A percentile compares a stretch with the other conserved stretches of the same genome.
Conservation (phyloP, 78 protist species). For the Protostelium mycophagum region DNA sequence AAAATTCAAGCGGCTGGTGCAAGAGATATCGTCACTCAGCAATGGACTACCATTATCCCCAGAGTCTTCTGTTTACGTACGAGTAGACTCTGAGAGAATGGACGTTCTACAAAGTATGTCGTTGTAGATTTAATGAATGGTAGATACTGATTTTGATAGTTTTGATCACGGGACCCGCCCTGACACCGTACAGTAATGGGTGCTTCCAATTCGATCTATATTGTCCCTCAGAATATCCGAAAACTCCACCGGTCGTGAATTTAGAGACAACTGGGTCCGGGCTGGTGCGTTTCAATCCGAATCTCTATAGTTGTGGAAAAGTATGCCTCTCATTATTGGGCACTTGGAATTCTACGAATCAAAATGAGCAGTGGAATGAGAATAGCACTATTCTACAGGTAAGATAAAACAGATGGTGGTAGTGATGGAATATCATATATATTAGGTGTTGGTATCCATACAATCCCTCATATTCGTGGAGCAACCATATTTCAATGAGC, state of each 20-base stretch:
- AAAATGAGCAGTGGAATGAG: not conserved
- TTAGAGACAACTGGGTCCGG: constrained; percentile 48
- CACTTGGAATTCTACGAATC: constrained; percentile 14
- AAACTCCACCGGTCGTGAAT: constrained; percentile 24
- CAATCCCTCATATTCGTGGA: constrained; percentile 47
- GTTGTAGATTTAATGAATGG: not conserved
- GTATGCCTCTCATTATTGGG: constrained; percentile 26
- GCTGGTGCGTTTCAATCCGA: constrained; percentile 61
- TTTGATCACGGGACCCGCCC: constrained; percentile 4
- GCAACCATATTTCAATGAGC: constrained; percentile 61
- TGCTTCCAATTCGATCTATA: constrained; percentile 9
- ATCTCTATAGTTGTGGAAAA: constrained; percentile 67
- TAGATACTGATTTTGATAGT: not conserved
- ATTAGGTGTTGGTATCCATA: constrained; percentile 32
- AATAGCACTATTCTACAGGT: not conserved
- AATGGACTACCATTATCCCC: constrained; percentile 14
- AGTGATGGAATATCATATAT: constrained; percentile 15
- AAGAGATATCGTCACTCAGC: not conserved
- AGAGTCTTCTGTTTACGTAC: constrained; percentile 40
- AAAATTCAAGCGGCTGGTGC: constrained; percentile 8
- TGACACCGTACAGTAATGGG: constrained; percentile 20
- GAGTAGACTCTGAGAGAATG: constrained; percentile 37
- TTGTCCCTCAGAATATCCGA: constrained; percentile 26
- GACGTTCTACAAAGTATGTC: constrained; percentile 17
- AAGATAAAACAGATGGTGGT: constrained; percentile 28